phyloP scores from a whole-genome alignment of 768 basidiomycete species.

The Inosperma sp. region DNA sequence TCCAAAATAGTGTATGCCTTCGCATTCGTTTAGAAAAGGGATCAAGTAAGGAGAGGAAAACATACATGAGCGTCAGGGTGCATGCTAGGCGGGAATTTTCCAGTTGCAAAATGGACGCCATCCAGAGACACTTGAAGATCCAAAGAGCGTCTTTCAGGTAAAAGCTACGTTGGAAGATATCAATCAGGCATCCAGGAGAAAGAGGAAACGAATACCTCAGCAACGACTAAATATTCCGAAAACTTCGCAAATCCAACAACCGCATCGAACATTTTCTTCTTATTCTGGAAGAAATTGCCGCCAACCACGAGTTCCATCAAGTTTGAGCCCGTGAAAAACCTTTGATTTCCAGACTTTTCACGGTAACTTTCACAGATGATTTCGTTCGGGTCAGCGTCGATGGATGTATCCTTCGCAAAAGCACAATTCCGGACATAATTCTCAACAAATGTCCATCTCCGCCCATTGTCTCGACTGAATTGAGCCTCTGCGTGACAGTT shows the following conservation, averaged over 20 bases:
- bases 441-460: slow-evolving; percentile 72
- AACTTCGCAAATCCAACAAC: slow-evolving; percentile 97
- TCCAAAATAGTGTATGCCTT: slow-evolving; percentile 94
- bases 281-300: slow-evolving; percentile 61
- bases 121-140: slow-evolving; percentile 92
- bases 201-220: slow-evolving; percentile 59
- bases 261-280: slow-evolving; percentile 74
- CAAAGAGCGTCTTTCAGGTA: slow-evolving; percentile 52
- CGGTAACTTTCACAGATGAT: slow-evolving; percentile 90
- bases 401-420: slow-evolving; percentile 79
- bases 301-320: slow-evolving; percentile 80
- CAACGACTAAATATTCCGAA: slow-evolving; percentile 93
- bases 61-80: slow-evolving; percentile 84
- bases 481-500: slow-evolving; percentile 73
- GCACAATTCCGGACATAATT: slow-evolving; percentile 87
- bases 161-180: slow-evolving; percentile 35
- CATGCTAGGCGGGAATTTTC: slow-evolving; percentile 88
- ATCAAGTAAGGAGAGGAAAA: slow-evolving; percentile 8
- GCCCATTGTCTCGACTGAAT: slow-evolving; percentile 75
- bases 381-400: slow-evolving; percentile 78
- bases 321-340: slow-evolving; percentile 48
- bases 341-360: slow-evolving; percentile 79
- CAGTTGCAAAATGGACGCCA: slow-evolving; percentile 77
- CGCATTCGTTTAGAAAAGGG: not conserved
- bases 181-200: not conserved